Percentiles rank a stretch among this genome's conserved stretches.
Conservation (phyloP, 306 rosid genomes). For the Glycine latifolia region DNA sequence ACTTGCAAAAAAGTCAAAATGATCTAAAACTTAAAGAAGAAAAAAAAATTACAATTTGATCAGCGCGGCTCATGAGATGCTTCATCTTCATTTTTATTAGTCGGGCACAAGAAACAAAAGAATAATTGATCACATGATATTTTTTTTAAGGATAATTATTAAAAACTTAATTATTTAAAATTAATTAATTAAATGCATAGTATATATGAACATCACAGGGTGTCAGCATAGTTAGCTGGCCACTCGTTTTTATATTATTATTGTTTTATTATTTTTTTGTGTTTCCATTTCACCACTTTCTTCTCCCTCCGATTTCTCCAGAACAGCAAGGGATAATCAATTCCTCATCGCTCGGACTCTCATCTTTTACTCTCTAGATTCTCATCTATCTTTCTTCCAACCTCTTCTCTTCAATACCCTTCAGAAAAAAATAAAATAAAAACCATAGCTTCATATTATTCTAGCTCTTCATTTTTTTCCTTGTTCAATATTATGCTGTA, state of each 20-base stretch:
- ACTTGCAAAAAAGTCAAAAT: neutral
- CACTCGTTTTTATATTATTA: conserved; percentile 65
- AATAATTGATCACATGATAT: conserved; percentile 48
- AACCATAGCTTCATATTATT: conserved; percentile 38
- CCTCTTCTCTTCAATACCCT: neutral
- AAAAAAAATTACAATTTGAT: conserved; percentile 18
- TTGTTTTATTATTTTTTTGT: neutral
- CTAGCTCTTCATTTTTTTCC: neutral
- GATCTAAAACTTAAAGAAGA: neutral
- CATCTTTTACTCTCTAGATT: conserved; percentile 34
- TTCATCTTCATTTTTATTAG: neutral
- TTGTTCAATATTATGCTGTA: neutral
- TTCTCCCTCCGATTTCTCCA: conserved; percentile 59
- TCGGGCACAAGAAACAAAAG: conserved; percentile 40
- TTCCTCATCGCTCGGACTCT: conserved; percentile 47
- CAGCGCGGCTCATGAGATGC: neutral
- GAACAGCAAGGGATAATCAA: conserved; percentile 43
- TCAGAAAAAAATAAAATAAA: neutral
- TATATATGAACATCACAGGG: conserved; percentile 64
- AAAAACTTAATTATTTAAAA: conserved; percentile 18
- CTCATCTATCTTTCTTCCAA: conserved; percentile 33
- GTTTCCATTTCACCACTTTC: conserved; percentile 33
- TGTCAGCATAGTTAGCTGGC: conserved; percentile 77
- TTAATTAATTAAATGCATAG: conserved; percentile 39
- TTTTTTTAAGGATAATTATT: conserved; percentile 53